These are phyloP conservation scores for Colletotrichum musae DNA, from an alignment of 2,329 filamentous ascomycete species.

Conservation along the genomic window DNA sequence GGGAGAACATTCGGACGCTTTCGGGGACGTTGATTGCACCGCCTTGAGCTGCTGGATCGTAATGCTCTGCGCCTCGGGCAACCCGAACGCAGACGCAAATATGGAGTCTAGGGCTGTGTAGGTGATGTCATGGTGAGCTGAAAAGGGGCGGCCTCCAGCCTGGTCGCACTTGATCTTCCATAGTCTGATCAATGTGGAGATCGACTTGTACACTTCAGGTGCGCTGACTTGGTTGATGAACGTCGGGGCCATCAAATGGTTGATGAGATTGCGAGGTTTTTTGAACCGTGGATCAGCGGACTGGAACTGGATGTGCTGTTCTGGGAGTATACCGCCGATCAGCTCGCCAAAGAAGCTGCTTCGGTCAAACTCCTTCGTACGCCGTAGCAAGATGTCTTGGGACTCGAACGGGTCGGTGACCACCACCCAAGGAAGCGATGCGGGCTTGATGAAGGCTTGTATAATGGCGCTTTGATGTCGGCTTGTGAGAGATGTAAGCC, in stretches of 20 bases:
- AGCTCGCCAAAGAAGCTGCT: conserved; percentile 50
- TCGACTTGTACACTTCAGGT: conserved; percentile 46
- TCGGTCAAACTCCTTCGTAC: conserved; percentile 60
- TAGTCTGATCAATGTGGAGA: conserved; percentile 49
- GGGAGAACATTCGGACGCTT: neutral
- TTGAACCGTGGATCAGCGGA: conserved; percentile 50
- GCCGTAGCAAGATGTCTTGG: conserved; percentile 60
- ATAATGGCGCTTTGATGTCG: conserved; percentile 57
- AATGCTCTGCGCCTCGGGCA: conserved; percentile 45
- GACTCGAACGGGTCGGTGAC: conserved; percentile 48
- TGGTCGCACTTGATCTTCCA: conserved; percentile 50
- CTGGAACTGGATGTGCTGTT: conserved; percentile 50
- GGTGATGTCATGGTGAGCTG: conserved; percentile 47
- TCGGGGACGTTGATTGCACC: conserved; percentile 1
- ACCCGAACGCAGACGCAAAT: conserved; percentile 48
- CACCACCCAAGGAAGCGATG: conserved; percentile 58
- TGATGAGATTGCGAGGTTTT: conserved; percentile 51
- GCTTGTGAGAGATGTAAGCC: conserved; percentile 48
- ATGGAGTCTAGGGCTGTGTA: conserved; percentile 49
- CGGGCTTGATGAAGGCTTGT: conserved; percentile 62
- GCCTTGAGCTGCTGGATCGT: conserved; percentile 44
- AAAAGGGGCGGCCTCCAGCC: conserved; percentile 43
- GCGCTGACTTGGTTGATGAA: conserved; percentile 52
- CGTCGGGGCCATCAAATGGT: conserved; percentile 53
- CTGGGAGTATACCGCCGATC: conserved; percentile 50